Evolutionary conservation across 176 grass and related monocot genomes (phyloP).

Genomic region (Neostapfia colusana): DNA sequence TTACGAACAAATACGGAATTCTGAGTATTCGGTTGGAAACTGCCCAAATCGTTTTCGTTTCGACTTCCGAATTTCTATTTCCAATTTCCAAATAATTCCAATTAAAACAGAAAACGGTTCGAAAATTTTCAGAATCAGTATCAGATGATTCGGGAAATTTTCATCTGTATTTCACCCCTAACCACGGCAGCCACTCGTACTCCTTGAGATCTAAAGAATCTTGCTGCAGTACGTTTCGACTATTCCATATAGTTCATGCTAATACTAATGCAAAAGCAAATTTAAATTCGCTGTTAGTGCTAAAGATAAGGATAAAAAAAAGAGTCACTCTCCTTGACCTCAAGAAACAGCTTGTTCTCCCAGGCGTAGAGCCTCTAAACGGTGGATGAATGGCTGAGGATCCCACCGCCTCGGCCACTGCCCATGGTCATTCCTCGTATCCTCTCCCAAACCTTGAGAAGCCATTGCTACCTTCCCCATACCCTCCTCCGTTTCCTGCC

Average conservation of each 20-base stretch:
- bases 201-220: constrained; percentile 46
- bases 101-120: no score
- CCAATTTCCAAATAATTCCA: no score
- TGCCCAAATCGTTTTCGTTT: no score
- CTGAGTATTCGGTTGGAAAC: no score
- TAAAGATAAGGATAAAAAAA: constrained; percentile 28
- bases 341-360: constrained; percentile 97
- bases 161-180: no score
- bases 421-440: constrained; percentile 32
- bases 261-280: constrained; percentile 24
- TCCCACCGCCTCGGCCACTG: constrained; percentile 44
- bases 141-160: no score
- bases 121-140: no score
- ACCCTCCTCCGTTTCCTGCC: constrained; percentile 32
- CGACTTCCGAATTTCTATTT: no score
- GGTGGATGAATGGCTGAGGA: constrained; percentile 77
- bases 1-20: no score
- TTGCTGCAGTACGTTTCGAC: constrained; percentile 29
- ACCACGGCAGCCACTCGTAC: constrained; percentile 31
- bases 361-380: constrained; percentile 95
- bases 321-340: constrained; percentile 70
- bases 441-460: constrained; percentile 54
- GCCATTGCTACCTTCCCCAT: constrained; percentile 41
- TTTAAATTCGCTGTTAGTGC: not conserved
- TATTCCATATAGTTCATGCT: constrained; percentile 13